Conservation (phyloP, 495 filamentous ascomycete genomes). For the Pyrenula aspistea region DNA sequence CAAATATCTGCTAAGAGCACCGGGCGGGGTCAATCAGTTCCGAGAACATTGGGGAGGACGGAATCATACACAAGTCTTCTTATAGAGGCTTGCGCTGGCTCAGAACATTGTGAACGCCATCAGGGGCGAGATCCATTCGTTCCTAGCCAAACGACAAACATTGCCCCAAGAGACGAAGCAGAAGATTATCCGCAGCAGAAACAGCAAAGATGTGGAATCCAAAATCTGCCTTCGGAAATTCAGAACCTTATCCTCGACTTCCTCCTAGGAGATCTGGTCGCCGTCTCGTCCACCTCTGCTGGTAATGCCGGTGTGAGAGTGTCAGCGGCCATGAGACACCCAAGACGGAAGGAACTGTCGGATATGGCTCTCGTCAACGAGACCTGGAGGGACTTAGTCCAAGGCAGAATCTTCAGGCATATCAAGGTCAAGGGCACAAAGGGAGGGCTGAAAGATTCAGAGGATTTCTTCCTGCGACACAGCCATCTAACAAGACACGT, state of each 20-base stretch:
- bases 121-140: too few relatives aligned
- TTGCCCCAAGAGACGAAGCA: too few relatives aligned
- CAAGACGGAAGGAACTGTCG: constrained; percentile 51
- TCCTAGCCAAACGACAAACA: too few relatives aligned
- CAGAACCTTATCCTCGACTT: constrained; percentile 60
- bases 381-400: constrained; percentile 52
- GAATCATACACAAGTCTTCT: neutral
- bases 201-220: too few relatives aligned
- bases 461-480: constrained; percentile 43
- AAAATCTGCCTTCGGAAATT: constrained; percentile 54
- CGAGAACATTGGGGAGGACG: neutral
- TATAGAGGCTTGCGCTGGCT: too few relatives aligned
- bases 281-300: constrained; percentile 36
- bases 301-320: constrained; percentile 40
- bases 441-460: constrained; percentile 39
- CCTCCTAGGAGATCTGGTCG: constrained; percentile 52
- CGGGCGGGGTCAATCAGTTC: neutral
- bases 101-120: too few relatives aligned
- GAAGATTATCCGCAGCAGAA: too few relatives aligned
- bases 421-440: constrained; percentile 61
- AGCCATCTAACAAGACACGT: constrained; percentile 49
- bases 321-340: constrained; percentile 54
- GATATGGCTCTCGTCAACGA: constrained; percentile 50
- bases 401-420: constrained; percentile 58
- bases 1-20: neutral